Percentiles rank a stretch among this genome's conserved stretches.
Evolutionary conservation across 768 basidiomycete species (phyloP).

Genomic region (Sarcodon aspratus): DNA sequence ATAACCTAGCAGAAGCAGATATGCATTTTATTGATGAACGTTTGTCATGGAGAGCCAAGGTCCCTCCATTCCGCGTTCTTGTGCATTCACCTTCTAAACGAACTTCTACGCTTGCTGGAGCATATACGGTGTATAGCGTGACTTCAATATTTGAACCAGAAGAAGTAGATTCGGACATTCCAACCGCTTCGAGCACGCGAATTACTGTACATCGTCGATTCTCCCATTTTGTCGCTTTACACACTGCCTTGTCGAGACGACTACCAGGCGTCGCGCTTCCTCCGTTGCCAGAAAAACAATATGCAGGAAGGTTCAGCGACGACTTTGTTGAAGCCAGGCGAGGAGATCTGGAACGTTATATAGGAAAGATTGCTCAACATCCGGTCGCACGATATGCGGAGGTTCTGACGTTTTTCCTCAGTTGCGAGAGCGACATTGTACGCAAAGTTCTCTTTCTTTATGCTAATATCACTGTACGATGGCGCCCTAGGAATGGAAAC

Average conservation of each 20-base stretch:
- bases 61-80: slow-evolving; percentile 60
- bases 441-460: slow-evolving; percentile 15
- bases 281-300: slow-evolving; percentile 78
- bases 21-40: slow-evolving; percentile 62
- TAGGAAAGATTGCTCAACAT: slow-evolving; percentile 59
- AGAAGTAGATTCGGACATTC: slow-evolving; percentile 10
- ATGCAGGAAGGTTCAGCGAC: slow-evolving; percentile 66
- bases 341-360: slow-evolving; percentile 73
- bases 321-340: slow-evolving; percentile 78
- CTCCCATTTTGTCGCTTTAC: slow-evolving; percentile 74
- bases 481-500: slow-evolving; percentile 54
- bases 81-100: slow-evolving; percentile 79
- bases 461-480: slow-evolving; percentile 1
- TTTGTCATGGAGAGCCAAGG: slow-evolving; percentile 62
- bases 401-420: slow-evolving; percentile 68
- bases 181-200: slow-evolving; percentile 29
- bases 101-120: slow-evolving; percentile 49
- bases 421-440: slow-evolving; percentile 66
- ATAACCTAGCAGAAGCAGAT: slow-evolving; percentile 37
- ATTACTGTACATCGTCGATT: slow-evolving; percentile 77
- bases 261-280: slow-evolving; percentile 73
- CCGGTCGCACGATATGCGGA: slow-evolving; percentile 72
- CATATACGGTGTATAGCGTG: slow-evolving; percentile 67
- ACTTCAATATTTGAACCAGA: slow-evolving; percentile 54
- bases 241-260: slow-evolving; percentile 54